Evolutionary conservation across 768 basidiomycete species (phyloP).

Genomic region (Boletus insuetus): DNA sequence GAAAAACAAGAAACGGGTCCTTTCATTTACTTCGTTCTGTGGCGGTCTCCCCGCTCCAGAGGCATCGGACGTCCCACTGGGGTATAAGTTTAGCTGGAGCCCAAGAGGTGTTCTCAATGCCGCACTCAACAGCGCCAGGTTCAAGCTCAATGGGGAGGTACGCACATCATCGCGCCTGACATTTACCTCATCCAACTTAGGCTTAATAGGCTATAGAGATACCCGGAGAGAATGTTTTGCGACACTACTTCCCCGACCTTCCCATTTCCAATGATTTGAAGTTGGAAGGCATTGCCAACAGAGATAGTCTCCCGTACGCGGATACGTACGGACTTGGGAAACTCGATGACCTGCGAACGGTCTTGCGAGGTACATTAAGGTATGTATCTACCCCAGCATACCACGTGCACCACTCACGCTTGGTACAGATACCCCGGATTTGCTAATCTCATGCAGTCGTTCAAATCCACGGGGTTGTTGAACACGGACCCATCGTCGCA

Average conservation of each 20-base stretch:
- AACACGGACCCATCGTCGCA: conserved; percentile 29
- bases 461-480: conserved; percentile 69
- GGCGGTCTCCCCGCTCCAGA: conserved; percentile 86
- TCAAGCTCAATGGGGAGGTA: conserved; percentile 57
- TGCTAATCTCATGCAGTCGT: conserved; percentile 65
- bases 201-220: conserved; percentile 44
- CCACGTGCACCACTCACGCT: not conserved
- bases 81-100: conserved; percentile 96
- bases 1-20: conserved; percentile 50
- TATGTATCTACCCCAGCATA: conserved; percentile 22
- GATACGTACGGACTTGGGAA: conserved; percentile 57
- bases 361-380: conserved; percentile 86
- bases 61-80: conserved; percentile 56
- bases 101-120: conserved; percentile 84
- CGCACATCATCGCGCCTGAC: conserved; percentile 9
- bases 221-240: conserved; percentile 52
- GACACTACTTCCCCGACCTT: conserved; percentile 59
- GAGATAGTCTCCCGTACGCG: conserved; percentile 74
- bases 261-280: conserved; percentile 59
- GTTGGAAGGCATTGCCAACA: conserved; percentile 84
- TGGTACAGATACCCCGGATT: conserved; percentile 78
- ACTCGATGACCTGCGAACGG: conserved; percentile 47
- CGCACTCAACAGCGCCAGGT: conserved; percentile 69
- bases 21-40: conserved; percentile 86
- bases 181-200: not conserved